These are phyloP conservation scores for Candolleomyces aberdarensis DNA, from an alignment of 768 basidiomycete species.

Conservation along the genomic window DNA sequence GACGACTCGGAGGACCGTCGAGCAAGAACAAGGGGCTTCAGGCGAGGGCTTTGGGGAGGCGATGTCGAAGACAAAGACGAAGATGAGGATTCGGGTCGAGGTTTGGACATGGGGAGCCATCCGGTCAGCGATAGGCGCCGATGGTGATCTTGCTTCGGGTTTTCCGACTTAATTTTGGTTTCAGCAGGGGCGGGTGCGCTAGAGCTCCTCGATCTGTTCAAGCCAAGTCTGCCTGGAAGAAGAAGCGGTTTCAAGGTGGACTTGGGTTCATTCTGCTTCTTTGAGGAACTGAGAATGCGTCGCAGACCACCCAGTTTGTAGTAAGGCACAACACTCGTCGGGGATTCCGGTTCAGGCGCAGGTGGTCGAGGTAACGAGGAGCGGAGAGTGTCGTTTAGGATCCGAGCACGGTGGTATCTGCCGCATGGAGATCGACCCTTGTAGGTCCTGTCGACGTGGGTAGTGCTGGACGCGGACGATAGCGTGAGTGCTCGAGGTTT, in stretches of 20 bases:
- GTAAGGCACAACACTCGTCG: background rate
- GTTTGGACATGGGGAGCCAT: slow-evolving; percentile 1
- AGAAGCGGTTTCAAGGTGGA: slow-evolving; percentile 3
- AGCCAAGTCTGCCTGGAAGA: background rate
- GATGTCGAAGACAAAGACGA: background rate
- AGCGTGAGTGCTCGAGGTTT: slow-evolving; percentile 4
- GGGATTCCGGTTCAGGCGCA: background rate
- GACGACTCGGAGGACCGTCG: background rate
- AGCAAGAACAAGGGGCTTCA: background rate
- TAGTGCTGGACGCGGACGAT: slow-evolving; percentile 4
- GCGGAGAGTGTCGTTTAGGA: slow-evolving; percentile 5
- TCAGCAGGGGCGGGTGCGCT: background rate
- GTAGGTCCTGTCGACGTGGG: slow-evolving; percentile 4
- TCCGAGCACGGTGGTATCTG: slow-evolving; percentile 2
- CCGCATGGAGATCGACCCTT: slow-evolving; percentile 8
- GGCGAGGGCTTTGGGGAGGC: background rate
- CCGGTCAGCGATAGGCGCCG: slow-evolving; percentile 1
- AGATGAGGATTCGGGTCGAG: background rate
- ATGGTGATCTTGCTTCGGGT: background rate
- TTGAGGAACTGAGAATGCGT: background rate
- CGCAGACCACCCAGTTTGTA: background rate
- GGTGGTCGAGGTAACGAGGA: background rate
- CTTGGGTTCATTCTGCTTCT: background rate
- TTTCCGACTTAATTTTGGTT: background rate
- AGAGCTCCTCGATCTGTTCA: background rate